phyloP scores from a whole-genome alignment of 768 basidiomycete genomes.

The Suillus occidentalis region DNA sequence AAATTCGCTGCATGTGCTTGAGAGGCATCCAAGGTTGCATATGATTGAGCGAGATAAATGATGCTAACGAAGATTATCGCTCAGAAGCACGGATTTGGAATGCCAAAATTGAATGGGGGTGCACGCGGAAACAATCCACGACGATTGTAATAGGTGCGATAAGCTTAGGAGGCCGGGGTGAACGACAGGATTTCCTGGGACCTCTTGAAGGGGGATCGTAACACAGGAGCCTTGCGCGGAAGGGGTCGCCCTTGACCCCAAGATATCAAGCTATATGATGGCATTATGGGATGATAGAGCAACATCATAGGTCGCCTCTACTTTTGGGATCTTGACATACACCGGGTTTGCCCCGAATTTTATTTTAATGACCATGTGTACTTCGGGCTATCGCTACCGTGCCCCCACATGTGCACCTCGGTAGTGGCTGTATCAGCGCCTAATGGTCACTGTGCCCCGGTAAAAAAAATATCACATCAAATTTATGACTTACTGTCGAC shows the following conservation, averaged over 20 bases:
- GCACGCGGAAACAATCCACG: not conserved
- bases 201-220: not conserved
- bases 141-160: not conserved
- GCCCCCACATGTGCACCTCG: not conserved
- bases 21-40: not conserved
- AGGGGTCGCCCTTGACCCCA: not conserved
- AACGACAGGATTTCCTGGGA: not conserved
- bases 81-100: not conserved
- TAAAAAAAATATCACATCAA: not conserved
- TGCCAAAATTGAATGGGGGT: not conserved
- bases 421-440: not conserved
- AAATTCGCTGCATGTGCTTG: not conserved
- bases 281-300: not conserved
- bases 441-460: not conserved
- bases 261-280: not conserved
- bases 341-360: not conserved
- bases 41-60: not conserved
- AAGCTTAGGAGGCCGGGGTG: not conserved
- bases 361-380: not conserved
- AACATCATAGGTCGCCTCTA: not conserved
- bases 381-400: too few species aligned
- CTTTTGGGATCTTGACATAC: not conserved
- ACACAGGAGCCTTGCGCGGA: not conserved
- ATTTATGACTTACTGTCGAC: not conserved
- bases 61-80: not conserved